These are phyloP conservation scores for Aspergillus sergii DNA, from an alignment of 2,329 filamentous ascomycete genomes.

Conservation along the genomic window DNA sequence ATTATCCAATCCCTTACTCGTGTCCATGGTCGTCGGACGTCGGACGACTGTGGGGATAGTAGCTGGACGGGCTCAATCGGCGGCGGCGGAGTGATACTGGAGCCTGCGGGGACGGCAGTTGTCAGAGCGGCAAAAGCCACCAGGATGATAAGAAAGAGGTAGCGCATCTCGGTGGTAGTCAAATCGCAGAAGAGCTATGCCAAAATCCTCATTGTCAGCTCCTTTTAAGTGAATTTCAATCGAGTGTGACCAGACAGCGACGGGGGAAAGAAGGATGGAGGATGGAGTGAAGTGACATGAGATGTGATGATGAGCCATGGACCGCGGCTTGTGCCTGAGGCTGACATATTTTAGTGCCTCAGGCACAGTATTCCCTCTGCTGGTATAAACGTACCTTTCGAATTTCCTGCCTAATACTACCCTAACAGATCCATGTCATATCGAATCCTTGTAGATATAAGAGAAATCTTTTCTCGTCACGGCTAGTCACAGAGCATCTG, in stretches of 20 bases:
- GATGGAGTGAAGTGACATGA: neutral
- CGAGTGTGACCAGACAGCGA: neutral
- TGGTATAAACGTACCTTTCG: too few species aligned
- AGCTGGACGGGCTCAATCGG: conserved; percentile 33
- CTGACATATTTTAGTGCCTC: neutral
- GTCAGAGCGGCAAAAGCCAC: conserved; percentile 22
- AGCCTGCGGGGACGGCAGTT: conserved; percentile 39
- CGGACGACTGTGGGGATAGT: conserved; percentile 29
- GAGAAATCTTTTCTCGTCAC: neutral
- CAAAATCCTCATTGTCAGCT: neutral
- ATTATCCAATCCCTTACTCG: conserved; percentile 47
- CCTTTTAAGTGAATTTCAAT: neutral
- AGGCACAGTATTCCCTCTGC: neutral
- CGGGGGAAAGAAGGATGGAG: neutral
- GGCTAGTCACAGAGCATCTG: neutral
- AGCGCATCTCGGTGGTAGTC: conserved; percentile 14
- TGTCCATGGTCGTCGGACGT: conserved; percentile 39
- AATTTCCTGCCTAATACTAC: too few species aligned
- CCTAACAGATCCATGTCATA: too few species aligned
- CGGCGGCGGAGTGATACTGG: conserved; percentile 37
- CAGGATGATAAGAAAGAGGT: conserved; percentile 20
- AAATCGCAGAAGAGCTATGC: neutral
- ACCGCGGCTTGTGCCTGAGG: neutral
- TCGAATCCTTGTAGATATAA: too few species aligned
- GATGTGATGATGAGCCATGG: neutral